Evolutionary conservation across 2,329 filamentous ascomycete species (phyloP), one percentile per base, ranked within the genome.

Genomic region (Fusarium sp.): DNA sequence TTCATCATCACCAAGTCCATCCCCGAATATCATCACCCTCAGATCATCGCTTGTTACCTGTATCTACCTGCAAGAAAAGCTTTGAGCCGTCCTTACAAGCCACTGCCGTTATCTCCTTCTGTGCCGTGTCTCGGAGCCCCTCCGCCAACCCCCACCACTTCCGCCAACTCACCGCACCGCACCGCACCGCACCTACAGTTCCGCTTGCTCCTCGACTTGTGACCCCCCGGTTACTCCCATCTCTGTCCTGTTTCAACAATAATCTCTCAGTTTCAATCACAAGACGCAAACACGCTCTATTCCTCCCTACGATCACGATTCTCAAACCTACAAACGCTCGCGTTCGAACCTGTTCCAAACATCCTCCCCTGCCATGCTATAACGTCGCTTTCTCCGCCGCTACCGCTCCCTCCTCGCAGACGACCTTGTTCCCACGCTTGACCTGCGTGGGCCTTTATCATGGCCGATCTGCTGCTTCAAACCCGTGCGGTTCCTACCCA

Each of bases 391-490:
- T 29, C 29, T 38, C 20, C 27, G 36, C 25, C 14, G 25, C 45
- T 11, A 61, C 54, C 63, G 10, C 27, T 16, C 47, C 33, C 40
- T 25, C 40, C 40, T 47, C 61, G 35, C 56, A 68, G 42, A 63
- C 69, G 57, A 75, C 57, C 73, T 22, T 40, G 33, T 64, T 50
- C 69, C 60, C 61, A 50, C 66, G 72, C 72, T 65, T 50, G 29
- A 45, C 18, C 22, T 33, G 42, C 63, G 65, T 40, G 50, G 58
- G 64, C 57, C 42, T 63, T 63, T 54, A 58, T 20, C 70, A 81
- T 81, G 80, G 73, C 74, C 68, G 77, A 81, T 67, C 68, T 81
- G 35, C 68, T 81, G 31, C 69, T 81, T 20, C 74, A 73, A n/a
- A 63, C 77, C 33, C 75, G 74, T 54, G 52, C 75, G 45, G 74